These are phyloP conservation scores for Globisporangium orthogonon DNA, from an alignment of 352 stramenopile genomes.

Conservation along the genomic window DNA sequence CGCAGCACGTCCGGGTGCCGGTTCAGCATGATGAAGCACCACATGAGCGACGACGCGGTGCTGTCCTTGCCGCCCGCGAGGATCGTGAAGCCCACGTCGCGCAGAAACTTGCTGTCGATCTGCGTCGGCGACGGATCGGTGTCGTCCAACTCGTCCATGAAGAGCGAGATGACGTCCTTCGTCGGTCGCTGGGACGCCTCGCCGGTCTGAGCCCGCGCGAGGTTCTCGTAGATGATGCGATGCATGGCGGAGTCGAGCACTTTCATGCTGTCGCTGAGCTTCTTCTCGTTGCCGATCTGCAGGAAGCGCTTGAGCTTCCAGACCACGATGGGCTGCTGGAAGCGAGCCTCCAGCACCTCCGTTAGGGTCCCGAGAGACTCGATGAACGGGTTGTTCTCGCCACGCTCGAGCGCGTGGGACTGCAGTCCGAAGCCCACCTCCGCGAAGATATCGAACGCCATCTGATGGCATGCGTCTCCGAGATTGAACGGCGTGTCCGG, in stretches of 20 bases:
- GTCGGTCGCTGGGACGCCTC: slow-evolving; percentile 2
- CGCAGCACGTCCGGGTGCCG: slow-evolving; percentile 45
- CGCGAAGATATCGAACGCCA: slow-evolving; percentile 52
- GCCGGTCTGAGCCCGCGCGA: slow-evolving; percentile 13
- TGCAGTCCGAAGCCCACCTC: slow-evolving; percentile 50
- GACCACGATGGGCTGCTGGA: slow-evolving; percentile 36
- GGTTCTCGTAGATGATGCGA: slow-evolving; percentile 37
- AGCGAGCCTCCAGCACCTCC: slow-evolving; percentile 29
- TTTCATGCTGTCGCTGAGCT: slow-evolving; percentile 21
- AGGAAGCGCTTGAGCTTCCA: slow-evolving; percentile 56
- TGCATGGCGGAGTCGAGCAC: slow-evolving; percentile 34
- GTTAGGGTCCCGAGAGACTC: slow-evolving; percentile 29
- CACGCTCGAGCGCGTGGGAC: slow-evolving; percentile 28
- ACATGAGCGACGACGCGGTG: slow-evolving; percentile 59
- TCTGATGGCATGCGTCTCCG: slow-evolving; percentile 32
- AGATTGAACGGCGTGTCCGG: slow-evolving; percentile 1
- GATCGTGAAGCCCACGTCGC: slow-evolving; percentile 65
- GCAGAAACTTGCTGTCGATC: slow-evolving; percentile 42
- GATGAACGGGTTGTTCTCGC: slow-evolving; percentile 42
- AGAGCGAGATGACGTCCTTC: slow-evolving; percentile 42
- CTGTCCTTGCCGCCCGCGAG: slow-evolving; percentile 73
- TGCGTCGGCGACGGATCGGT: neutral
- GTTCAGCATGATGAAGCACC: slow-evolving; percentile 64
- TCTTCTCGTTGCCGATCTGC: slow-evolving; percentile 30
- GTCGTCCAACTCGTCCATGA: slow-evolving; percentile 22